Evolutionary conservation across 257 asterid species (phyloP).

Genomic region (Linaria vulgaris): DNA sequence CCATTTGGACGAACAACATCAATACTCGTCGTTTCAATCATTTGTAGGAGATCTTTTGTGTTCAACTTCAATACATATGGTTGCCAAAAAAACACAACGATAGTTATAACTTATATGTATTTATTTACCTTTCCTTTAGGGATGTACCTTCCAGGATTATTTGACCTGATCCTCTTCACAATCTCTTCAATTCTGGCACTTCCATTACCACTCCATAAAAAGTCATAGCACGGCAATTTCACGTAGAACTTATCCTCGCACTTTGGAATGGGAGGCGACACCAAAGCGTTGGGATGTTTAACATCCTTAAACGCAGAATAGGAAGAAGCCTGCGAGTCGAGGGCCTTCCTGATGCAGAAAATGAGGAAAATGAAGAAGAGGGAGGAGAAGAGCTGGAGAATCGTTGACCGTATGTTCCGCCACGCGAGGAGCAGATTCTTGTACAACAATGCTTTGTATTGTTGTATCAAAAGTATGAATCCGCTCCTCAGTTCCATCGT

Average conservation of each 20-base stretch:
- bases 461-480: constrained; percentile 54
- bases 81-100: too few relatives aligned
- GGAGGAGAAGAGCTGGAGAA: constrained; percentile 73
- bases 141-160: constrained; percentile 76
- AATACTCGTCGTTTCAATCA: too few relatives aligned
- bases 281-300: constrained; percentile 47
- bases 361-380: constrained; percentile 77
- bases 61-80: too few relatives aligned
- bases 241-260: constrained; percentile 67
- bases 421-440: constrained; percentile 68
- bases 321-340: constrained; percentile 50
- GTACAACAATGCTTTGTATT: constrained; percentile 54
- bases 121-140: constrained; percentile 49
- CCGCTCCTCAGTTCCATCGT: constrained; percentile 61
- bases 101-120: too few relatives aligned
- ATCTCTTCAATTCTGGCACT: constrained; percentile 52
- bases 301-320: constrained; percentile 46
- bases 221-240: constrained; percentile 72
- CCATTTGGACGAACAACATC: too few relatives aligned
- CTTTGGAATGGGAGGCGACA: constrained; percentile 65
- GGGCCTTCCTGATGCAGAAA: constrained; percentile 68
- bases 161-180: constrained; percentile 54
- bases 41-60: too few relatives aligned
- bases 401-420: constrained; percentile 73
- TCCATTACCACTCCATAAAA: constrained; percentile 76